phyloP scores from a whole-genome alignment of 352 stramenopile genomes.

The Globisporangium polare region DNA sequence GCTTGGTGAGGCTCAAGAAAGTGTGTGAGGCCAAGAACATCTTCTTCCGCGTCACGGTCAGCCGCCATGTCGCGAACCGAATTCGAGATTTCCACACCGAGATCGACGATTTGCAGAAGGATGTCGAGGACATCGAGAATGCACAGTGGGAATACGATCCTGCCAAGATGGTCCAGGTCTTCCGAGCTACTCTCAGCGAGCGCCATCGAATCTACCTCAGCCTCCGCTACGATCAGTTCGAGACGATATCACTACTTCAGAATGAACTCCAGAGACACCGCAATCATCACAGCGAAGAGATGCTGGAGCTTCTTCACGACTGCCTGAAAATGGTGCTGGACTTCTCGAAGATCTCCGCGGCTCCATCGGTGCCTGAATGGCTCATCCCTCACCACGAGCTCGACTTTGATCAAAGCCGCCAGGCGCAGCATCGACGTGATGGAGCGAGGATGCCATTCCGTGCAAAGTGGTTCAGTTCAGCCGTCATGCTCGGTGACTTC shows the following conservation, averaged over 20 bases:
- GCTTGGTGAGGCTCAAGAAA: slow-evolving; percentile 4
- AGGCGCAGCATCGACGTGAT: not conserved
- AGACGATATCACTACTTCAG: slow-evolving; percentile 10
- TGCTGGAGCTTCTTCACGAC: not conserved
- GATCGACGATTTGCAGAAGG: not conserved
- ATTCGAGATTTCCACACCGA: slow-evolving; percentile 5
- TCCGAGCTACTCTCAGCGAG: not conserved
- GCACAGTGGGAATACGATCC: not conserved
- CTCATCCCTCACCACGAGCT: slow-evolving; percentile 24
- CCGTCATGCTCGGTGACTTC: not conserved
- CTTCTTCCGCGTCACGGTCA: not conserved
- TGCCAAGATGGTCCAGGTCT: slow-evolving; percentile 1
- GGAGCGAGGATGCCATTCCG: not conserved
- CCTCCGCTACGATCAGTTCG: not conserved
- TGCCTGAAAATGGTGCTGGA: not conserved
- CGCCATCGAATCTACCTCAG: too few relatives aligned
- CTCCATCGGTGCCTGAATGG: slow-evolving; percentile 8
- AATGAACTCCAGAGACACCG: not conserved
- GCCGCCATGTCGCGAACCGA: not conserved
- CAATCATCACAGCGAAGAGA: not conserved
- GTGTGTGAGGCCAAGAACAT: not conserved
- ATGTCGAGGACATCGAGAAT: not conserved
- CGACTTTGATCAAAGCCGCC: slow-evolving; percentile 1
- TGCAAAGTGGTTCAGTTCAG: slow-evolving; percentile 2
- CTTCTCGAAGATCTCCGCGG: not conserved